phyloP scores from a whole-genome alignment of 768 basidiomycete genomes.

The Gymnopilus junonius region DNA sequence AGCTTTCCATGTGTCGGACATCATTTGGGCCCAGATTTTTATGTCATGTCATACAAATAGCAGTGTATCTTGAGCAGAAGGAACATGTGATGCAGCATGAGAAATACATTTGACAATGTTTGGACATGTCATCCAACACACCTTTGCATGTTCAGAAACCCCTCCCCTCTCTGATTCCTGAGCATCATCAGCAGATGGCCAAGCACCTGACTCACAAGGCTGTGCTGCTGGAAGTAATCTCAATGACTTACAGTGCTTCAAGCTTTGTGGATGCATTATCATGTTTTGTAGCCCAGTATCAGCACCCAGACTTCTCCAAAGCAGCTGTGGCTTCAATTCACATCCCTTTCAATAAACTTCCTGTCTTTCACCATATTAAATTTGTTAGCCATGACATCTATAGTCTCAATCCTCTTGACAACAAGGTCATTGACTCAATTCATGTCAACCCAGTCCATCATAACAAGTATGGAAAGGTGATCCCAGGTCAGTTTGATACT shows the following conservation, averaged over 20 bases:
- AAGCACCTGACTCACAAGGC: neutral
- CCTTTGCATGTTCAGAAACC: neutral
- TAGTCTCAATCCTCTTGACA: neutral
- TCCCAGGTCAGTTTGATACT: constrained; percentile 21
- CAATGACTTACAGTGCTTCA: neutral
- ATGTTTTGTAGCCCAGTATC: neutral
- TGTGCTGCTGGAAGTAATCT: neutral
- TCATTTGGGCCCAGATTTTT: too few relatives aligned
- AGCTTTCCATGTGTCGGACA: too few relatives aligned
- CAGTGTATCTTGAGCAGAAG: constrained; percentile 36
- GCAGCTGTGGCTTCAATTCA: neutral
- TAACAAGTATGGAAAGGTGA: constrained; percentile 11
- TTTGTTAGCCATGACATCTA: neutral
- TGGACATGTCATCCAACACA: neutral
- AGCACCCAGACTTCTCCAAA: neutral
- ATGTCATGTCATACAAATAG: too few relatives aligned
- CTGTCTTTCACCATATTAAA: constrained; percentile 9
- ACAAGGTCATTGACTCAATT: constrained; percentile 17
- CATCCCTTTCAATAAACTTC: neutral
- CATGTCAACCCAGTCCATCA: constrained; percentile 30
- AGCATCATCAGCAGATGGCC: neutral
- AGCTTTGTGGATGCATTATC: neutral
- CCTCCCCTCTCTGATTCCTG: neutral
- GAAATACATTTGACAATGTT: constrained; percentile 31
- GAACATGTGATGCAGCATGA: constrained; percentile 35